These are phyloP conservation scores for Leccinum incarnatum DNA, from an alignment of 768 basidiomycete genomes.

Conservation along the genomic window DNA sequence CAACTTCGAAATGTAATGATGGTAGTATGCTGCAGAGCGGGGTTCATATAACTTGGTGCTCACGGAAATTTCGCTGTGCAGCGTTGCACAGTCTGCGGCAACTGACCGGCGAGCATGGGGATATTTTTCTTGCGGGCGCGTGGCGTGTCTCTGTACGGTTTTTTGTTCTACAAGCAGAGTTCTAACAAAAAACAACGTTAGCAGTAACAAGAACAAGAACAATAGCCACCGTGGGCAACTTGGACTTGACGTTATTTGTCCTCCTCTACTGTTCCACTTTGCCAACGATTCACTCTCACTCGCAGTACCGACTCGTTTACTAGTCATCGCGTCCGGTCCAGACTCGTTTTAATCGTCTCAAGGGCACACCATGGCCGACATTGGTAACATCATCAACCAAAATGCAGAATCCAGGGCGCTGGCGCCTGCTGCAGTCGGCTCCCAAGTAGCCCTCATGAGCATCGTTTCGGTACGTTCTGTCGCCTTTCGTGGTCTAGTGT, in stretches of 20 bases:
- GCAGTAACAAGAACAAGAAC: not conserved
- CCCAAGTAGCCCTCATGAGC: conserved; percentile 75
- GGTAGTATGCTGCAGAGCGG: not conserved
- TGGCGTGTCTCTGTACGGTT: not conserved
- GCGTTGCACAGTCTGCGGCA: not conserved
- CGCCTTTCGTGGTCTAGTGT: not conserved
- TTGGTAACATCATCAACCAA: conserved; percentile 32
- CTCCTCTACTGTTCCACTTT: not conserved
- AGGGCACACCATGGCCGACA: conserved; percentile 29
- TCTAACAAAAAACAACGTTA: not conserved
- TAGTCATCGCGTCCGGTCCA: conserved; percentile 9
- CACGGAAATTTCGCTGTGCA: not conserved
- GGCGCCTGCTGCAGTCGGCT: conserved; percentile 76
- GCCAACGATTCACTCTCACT: not conserved
- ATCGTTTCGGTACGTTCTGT: conserved; percentile 60
- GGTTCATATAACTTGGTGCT: not conserved
- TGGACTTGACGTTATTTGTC: not conserved
- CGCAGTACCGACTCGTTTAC: conserved; percentile 14
- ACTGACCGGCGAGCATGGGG: not conserved
- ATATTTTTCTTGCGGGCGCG: not conserved
- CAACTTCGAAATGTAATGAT: not conserved
- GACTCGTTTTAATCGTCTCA: conserved; percentile 16
- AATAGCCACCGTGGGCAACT: not conserved
- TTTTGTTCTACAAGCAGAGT: not conserved
- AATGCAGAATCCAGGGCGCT: conserved; percentile 53